Evolutionary conservation across 1,139 yeast genomes (phyloP).

Genomic region (Scheffersomyces illinoinensis): DNA sequence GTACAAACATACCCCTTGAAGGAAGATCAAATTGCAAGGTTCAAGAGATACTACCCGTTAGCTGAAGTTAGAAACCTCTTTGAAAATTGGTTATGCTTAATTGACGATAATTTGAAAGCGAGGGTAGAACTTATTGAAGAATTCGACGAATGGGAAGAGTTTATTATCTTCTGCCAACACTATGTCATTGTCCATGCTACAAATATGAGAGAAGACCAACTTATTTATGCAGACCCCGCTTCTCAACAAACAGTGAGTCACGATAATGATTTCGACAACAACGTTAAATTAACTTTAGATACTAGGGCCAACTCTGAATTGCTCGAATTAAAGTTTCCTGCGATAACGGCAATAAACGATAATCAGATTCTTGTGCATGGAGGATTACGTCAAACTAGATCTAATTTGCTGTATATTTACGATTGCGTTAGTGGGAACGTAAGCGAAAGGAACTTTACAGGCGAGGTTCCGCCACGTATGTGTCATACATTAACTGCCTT

Average conservation of each 20-base stretch:
- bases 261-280: constrained; percentile 6
- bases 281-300: constrained; percentile 8
- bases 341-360: constrained; percentile 27
- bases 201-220: constrained; percentile 23
- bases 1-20: constrained; percentile 60
- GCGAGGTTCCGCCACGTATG: constrained; percentile 46
- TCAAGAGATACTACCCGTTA: constrained; percentile 40
- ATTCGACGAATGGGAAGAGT: constrained; percentile 87
- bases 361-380: constrained; percentile 46
- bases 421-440: constrained; percentile 9
- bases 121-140: constrained; percentile 57
- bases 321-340: constrained; percentile 50
- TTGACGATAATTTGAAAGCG: constrained; percentile 39
- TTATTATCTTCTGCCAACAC: constrained; percentile 74
- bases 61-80: constrained; percentile 58
- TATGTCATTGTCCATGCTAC: constrained; percentile 70
- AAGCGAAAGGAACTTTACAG: constrained; percentile 6
- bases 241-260: neutral
- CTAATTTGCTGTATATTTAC: constrained; percentile 16
- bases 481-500: constrained; percentile 55
- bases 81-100: constrained; percentile 55
- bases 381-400: constrained; percentile 54
- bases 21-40: constrained; percentile 51
- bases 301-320: constrained; percentile 1
- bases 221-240: constrained; percentile 1